These are phyloP conservation scores for Pisolithus tinctorius DNA, from an alignment of 768 basidiomycete species.

Conservation along the genomic window DNA sequence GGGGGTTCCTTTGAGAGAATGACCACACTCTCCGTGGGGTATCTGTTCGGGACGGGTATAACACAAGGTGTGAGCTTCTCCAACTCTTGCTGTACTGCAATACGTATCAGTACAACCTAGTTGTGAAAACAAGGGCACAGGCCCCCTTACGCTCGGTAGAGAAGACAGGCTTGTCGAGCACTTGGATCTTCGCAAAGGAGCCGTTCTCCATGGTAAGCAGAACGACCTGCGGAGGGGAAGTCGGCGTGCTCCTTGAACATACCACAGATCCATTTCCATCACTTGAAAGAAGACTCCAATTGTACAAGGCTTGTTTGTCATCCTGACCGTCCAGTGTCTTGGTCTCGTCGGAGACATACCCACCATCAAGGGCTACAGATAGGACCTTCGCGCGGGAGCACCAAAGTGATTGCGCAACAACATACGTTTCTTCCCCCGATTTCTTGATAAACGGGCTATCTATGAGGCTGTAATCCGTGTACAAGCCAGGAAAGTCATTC, in stretches of 20 bases:
- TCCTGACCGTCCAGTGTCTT: conserved; percentile 1
- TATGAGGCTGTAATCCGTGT: conserved; percentile 42
- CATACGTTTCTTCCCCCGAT: conserved; percentile 1
- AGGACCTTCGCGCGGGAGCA: conserved; percentile 48
- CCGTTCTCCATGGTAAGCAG: conserved; percentile 34
- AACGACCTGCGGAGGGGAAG: conserved; percentile 41
- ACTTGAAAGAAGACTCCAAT: conserved; percentile 50
- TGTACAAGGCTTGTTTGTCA: conserved; percentile 26
- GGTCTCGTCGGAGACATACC: conserved; percentile 31
- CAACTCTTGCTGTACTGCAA: conserved; percentile 38
- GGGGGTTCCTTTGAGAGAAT: conserved; percentile 27
- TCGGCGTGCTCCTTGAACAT: conserved; percentile 44
- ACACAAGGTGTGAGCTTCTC: conserved; percentile 35
- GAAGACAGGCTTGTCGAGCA: conserved; percentile 39
- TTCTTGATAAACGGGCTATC: conserved; percentile 33
- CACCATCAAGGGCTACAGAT: conserved; percentile 35
- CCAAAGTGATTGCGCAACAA: conserved; percentile 45
- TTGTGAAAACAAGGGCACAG: neutral
- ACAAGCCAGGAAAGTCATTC: conserved; percentile 57
- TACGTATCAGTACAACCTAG: neutral
- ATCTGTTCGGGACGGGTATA: conserved; percentile 42
- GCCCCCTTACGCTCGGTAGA: conserved; percentile 33
- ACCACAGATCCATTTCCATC: conserved; percentile 38
- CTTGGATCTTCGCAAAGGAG: conserved; percentile 23
- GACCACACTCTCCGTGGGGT: conserved; percentile 50